These are phyloP conservation scores for Gossypium schwendimanii DNA, from an alignment of 441 rosid species.

Conservation along the genomic window DNA sequence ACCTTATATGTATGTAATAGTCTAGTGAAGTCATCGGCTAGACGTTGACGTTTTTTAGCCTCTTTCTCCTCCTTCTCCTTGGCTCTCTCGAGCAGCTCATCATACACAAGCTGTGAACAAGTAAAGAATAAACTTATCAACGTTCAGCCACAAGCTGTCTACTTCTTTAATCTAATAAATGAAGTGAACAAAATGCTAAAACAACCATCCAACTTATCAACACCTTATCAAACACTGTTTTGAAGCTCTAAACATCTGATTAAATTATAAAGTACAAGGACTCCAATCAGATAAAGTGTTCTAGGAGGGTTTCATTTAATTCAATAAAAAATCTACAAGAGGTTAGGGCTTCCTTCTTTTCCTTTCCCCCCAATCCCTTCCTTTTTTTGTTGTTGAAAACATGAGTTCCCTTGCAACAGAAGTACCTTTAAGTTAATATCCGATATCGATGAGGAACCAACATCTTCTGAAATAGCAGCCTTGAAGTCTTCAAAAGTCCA, in stretches of 20 bases:
- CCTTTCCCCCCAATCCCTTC: background rate
- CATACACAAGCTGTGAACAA: conserved; percentile 64
- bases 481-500: conserved; percentile 81
- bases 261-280: background rate
- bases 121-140: conserved; percentile 7
- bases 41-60: conserved; percentile 80
- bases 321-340: background rate
- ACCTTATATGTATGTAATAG: conserved; percentile 68
- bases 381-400: background rate
- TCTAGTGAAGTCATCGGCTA: conserved; percentile 74
- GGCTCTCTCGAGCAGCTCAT: conserved; percentile 74
- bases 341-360: background rate
- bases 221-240: background rate
- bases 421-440: conserved; percentile 74
- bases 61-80: conserved; percentile 97
- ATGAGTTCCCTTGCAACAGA: background rate
- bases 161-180: background rate
- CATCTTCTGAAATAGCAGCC: conserved; percentile 50
- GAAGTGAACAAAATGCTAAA: background rate
- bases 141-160: background rate
- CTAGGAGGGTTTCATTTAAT: background rate
- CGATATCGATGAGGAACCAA: conserved; percentile 44
- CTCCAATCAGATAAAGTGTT: background rate
- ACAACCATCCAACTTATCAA: background rate
- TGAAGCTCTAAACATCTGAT: background rate